phyloP scores from a whole-genome alignment of 106 monocot species.

The Dendrobium officinale region DNA sequence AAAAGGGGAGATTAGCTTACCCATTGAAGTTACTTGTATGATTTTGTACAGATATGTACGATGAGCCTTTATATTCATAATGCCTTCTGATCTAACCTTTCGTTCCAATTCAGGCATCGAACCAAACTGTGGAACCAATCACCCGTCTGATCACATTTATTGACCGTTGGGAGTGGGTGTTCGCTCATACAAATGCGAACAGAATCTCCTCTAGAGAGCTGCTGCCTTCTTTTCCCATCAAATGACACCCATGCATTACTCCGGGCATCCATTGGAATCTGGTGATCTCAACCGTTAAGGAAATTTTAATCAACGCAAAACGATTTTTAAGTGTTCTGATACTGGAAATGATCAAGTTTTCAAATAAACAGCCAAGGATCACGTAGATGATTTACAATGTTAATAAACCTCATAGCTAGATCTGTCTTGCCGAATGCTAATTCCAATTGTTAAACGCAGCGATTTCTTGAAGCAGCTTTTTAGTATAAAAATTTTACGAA shows the following conservation, averaged over 20 bases:
- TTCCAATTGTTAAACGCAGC: neutral
- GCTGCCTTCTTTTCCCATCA: constrained; percentile 96
- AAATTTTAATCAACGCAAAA: neutral
- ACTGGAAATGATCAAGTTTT: too few species aligned
- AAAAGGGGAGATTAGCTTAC: too few species aligned
- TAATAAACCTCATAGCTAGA: neutral
- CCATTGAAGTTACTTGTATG: too few species aligned
- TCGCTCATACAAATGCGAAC: constrained; percentile 84
- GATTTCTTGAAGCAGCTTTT: too few species aligned
- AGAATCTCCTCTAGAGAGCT: constrained; percentile 88
- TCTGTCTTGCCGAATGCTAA: neutral
- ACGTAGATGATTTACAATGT: neutral
- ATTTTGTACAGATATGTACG: too few species aligned
- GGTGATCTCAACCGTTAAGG: neutral
- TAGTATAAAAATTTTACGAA: too few species aligned
- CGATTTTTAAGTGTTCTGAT: neutral
- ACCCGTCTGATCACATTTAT: constrained; percentile 94
- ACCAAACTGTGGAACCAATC: constrained; percentile 97
- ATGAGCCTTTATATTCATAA: constrained; percentile 22
- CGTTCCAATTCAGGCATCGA: constrained; percentile 96
- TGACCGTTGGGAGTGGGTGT: constrained; percentile 95
- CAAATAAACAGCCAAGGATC: neutral
- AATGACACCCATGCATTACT: constrained; percentile 99
- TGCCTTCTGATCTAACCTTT: constrained; percentile 89
- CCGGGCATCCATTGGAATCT: constrained; percentile 84